Base-by-base conservation (phyloP, 805 yeast species). In the Sungouiozyma intestinalis region DNA sequence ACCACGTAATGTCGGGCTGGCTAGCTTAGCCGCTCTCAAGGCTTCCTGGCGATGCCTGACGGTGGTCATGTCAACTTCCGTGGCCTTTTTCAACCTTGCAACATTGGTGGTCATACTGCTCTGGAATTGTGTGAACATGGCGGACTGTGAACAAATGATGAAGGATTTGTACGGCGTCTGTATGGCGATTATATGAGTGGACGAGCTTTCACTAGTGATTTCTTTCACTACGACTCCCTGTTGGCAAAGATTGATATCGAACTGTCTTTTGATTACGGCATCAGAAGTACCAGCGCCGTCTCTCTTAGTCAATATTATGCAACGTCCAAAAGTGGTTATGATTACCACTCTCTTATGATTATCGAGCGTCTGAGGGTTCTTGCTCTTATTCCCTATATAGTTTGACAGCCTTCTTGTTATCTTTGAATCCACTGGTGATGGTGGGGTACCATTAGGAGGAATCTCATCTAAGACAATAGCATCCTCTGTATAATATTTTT, bases 141-240 rank as follows among this genome's bases (percentile, higher is more conserved):
- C 6, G 11, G 29, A 24, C 11, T 6, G 29, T 7, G 29, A 24
- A 24, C 29, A 24, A 11, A 45, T 16, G 3, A 73, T 67, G 48
- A 78, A 72, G 0, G 84, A 69, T 11, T 73, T 65, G 21, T 60
- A 64, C n/a, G 65, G 64, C 0, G 84, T 76, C 45, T 70, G 72
- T 29, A 81, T 71, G 1, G 77, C 80, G 65, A 81, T 79, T n/a
- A 54, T 42, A 27, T 50, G 45, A 16, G 67, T 54, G 11, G 53
- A 39, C n/a, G 46, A 45, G 14, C 65, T 52, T 0, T 78, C 77
- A 1, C 68, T 65, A 4, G 76, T 62, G 16, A 81, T 65, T 55
- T 82, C 90, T 51, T 75, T 79, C 50, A 82, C 67, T 40, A 63
- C 71, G 16, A 77, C 63, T 14, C 73, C 73, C 1, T 76, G 65